Percentiles rank a stretch among this genome's conserved stretches.
Evolutionary conservation across 163 green algal genomes (phyloP).

Genomic region (Scenedesmus sp.): DNA sequence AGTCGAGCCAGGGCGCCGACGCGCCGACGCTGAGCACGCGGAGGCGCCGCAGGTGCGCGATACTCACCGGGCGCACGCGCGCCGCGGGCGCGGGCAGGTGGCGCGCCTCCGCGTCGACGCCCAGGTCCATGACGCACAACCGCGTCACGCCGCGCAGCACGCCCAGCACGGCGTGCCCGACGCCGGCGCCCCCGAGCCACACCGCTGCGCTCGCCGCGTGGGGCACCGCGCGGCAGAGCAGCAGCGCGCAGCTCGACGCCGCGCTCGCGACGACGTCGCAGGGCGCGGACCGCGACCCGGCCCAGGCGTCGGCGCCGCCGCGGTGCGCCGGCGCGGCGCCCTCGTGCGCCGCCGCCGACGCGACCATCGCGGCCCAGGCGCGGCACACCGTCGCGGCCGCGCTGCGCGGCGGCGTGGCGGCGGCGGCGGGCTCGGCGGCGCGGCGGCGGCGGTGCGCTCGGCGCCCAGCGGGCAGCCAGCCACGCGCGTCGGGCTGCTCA

Average conservation of each 20-base stretch:
- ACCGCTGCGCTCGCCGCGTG: conserved; percentile 6
- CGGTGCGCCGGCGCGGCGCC: background rate
- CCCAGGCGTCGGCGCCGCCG: background rate
- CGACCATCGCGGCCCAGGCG: conserved; percentile 15
- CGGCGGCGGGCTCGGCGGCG: too few species aligned
- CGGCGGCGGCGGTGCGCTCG: too few species aligned
- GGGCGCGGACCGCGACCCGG: background rate
- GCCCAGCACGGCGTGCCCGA: background rate
- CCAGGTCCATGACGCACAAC: conserved; percentile 11
- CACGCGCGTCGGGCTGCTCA: too few species aligned
- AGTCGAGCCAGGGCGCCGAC: conserved; percentile 4
- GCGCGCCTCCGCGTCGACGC: background rate
- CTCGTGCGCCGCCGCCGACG: conserved; percentile 16
- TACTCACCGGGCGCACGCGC: background rate
- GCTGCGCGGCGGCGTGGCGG: too few species aligned
- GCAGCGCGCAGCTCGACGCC: conserved; percentile 26
- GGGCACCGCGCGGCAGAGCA: conserved; percentile 16
- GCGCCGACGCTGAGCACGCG: conserved; percentile 15
- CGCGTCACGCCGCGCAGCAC: conserved; percentile 4
- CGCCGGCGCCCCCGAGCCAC: background rate
- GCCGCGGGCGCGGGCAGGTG: background rate
- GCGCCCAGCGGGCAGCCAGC: too few species aligned
- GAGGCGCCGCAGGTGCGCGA: conserved; percentile 19
- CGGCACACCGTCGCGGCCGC: conserved; percentile 23
- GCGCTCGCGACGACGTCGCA: conserved; percentile 18